Conservation (phyloP, 1,139 yeast species). For the Meyerozyma smithsonii region DNA sequence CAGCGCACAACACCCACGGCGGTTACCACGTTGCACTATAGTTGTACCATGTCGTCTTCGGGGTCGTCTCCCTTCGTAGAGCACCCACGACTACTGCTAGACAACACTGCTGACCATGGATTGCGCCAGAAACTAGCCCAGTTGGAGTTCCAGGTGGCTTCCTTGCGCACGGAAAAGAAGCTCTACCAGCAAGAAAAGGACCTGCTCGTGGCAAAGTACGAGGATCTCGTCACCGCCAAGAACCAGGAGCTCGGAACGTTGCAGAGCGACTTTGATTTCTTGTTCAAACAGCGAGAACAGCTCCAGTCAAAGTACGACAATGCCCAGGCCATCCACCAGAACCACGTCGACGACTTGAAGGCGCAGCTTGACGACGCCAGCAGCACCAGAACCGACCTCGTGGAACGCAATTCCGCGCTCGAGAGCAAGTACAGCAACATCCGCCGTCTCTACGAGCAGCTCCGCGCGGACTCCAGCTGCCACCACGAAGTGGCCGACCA, state of each 20-base stretch:
- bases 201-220: slow-evolving; percentile 22
- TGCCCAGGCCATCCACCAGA: slow-evolving; percentile 41
- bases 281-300: slow-evolving; percentile 52
- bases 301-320: slow-evolving; percentile 48
- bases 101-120: slow-evolving; percentile 15
- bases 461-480: slow-evolving; percentile 26
- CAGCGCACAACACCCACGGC: background rate
- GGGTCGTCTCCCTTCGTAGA: slow-evolving; percentile 45
- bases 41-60: slow-evolving; percentile 17
- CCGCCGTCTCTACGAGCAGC: slow-evolving; percentile 24
- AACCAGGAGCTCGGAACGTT: slow-evolving; percentile 31
- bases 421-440: slow-evolving; percentile 22
- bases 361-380: slow-evolving; percentile 17
- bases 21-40: no score
- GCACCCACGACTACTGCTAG: slow-evolving; percentile 22
- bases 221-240: slow-evolving; percentile 26
- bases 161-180: slow-evolving; percentile 31
- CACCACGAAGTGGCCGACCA: slow-evolving; percentile 27
- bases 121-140: slow-evolving; percentile 16
- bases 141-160: slow-evolving; percentile 24
- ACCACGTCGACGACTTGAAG: slow-evolving; percentile 35
- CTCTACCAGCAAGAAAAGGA: slow-evolving; percentile 31
- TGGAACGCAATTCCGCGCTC: slow-evolving; percentile 15
- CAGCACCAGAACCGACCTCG: slow-evolving; percentile 14
- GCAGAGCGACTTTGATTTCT: slow-evolving; percentile 52